phyloP scores from a whole-genome alignment of 2,329 filamentous ascomycete genomes.

The Mycogone perniciosa region DNA sequence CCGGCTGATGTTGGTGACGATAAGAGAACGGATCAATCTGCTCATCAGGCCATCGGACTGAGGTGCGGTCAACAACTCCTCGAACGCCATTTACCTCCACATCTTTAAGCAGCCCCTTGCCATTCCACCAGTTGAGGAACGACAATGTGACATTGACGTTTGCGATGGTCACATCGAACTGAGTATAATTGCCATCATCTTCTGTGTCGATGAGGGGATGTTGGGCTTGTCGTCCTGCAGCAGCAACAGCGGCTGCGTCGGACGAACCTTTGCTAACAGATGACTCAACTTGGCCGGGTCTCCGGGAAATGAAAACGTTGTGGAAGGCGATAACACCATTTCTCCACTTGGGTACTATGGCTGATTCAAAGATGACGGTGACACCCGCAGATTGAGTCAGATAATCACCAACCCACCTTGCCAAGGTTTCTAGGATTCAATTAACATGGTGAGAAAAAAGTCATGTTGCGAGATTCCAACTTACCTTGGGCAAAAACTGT shows the following conservation, averaged over 20 bases:
- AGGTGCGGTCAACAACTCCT: constrained; percentile 85
- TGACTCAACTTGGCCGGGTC: constrained; percentile 74
- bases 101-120: constrained; percentile 82
- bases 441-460: constrained; percentile 12
- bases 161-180: constrained; percentile 92
- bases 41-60: constrained; percentile 60
- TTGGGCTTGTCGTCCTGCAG: constrained; percentile 56
- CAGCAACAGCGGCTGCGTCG: constrained; percentile 77
- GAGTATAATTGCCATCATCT: constrained; percentile 94
- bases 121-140: constrained; percentile 99
- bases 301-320: constrained; percentile 90
- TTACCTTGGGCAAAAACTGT: constrained; percentile 90
- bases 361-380: constrained; percentile 93
- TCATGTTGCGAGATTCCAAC: constrained; percentile 16
- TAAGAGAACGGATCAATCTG: constrained; percentile 77
- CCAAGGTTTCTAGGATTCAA: constrained; percentile 67
- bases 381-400: constrained; percentile 88
- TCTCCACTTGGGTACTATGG: constrained; percentile 93
- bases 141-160: constrained; percentile 95
- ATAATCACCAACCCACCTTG: constrained; percentile 91
- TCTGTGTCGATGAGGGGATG: constrained; percentile 30
- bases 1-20: constrained; percentile 78
- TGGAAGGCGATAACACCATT: constrained; percentile 93
- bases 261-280: constrained; percentile 92
- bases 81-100: constrained; percentile 92